Percentiles rank a stretch among this genome's conserved stretches.
Conservation (phyloP, 2,329 filamentous ascomycete genomes). For the Arachnomyces sp. region DNA sequence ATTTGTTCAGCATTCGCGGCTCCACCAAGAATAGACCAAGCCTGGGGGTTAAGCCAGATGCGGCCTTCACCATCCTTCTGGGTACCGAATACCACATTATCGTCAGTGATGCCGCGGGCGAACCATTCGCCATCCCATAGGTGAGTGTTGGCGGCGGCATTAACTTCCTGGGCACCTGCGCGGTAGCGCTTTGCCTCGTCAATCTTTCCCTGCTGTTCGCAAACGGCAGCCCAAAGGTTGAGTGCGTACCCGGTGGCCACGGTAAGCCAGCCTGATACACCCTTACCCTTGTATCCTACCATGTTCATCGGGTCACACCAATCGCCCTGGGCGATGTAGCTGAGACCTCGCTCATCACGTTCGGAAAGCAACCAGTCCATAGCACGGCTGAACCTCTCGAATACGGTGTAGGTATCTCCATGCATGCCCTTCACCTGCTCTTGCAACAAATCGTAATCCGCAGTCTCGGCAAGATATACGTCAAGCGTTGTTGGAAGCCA, state of each 20-base stretch:
- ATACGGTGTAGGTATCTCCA: constrained; percentile 43
- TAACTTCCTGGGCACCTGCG: constrained; percentile 38
- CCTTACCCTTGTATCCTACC: constrained; percentile 51
- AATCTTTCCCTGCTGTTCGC: constrained; percentile 36
- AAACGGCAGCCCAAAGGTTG: constrained; percentile 47
- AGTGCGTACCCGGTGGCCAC: constrained; percentile 47
- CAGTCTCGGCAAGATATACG: constrained; percentile 48
- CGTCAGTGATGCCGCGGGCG: constrained; percentile 50
- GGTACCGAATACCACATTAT: constrained; percentile 45
- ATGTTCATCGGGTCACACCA: constrained; percentile 57
- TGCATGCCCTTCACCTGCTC: constrained; percentile 36
- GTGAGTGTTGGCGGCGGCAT: constrained; percentile 43
- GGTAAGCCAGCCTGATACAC: constrained; percentile 52
- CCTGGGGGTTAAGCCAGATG: constrained; percentile 52
- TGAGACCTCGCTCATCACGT: constrained; percentile 46
- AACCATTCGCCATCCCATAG: constrained; percentile 53
- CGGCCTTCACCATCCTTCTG: constrained; percentile 45
- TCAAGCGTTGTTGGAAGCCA: constrained; percentile 50
- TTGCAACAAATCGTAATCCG: constrained; percentile 43
- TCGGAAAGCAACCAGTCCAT: constrained; percentile 49
- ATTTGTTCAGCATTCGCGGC: constrained; percentile 40
- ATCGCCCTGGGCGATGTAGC: constrained; percentile 51
- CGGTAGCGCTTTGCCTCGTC: constrained; percentile 40
- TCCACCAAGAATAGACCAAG: constrained; percentile 48
- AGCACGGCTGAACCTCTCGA: constrained; percentile 47